A percentile compares a stretch with the other conserved stretches of the same genome.
phyloP scores from a whole-genome alignment of 768 basidiomycete genomes.

The Bullera alba region DNA sequence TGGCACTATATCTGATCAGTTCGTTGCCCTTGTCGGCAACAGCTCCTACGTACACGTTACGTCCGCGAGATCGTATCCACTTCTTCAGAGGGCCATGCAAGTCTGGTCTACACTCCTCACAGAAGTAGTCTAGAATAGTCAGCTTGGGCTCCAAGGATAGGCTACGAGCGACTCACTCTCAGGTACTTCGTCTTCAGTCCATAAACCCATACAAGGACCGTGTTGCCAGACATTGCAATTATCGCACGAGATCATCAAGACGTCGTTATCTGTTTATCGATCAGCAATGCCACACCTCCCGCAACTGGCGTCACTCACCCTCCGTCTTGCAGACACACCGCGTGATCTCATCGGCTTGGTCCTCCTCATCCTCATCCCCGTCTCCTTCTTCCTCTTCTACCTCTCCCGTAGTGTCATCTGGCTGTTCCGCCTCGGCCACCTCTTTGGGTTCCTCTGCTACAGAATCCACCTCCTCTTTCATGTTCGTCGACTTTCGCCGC shows the following conservation, averaged over 20 bases:
- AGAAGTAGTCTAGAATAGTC: slow-evolving; percentile 68
- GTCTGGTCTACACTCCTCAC: slow-evolving; percentile 85
- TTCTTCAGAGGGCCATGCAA: slow-evolving; percentile 62
- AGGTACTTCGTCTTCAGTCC: slow-evolving; percentile 50
- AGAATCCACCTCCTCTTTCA: slow-evolving; percentile 5
- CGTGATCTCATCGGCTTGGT: slow-evolving; percentile 31
- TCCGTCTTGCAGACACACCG: slow-evolving; percentile 33
- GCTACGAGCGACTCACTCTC: slow-evolving; percentile 34
- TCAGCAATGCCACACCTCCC: neutral
- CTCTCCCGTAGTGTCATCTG: slow-evolving; percentile 1
- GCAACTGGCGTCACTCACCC: slow-evolving; percentile 18
- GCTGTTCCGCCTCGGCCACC: slow-evolving; percentile 7
- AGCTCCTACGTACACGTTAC: slow-evolving; percentile 58
- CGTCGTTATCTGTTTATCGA: slow-evolving; percentile 56
- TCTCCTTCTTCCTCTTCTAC: slow-evolving; percentile 14
- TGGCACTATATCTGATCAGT: slow-evolving; percentile 7
- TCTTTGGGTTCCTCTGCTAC: slow-evolving; percentile 4
- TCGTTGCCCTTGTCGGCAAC: neutral
- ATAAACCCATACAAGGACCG: slow-evolving; percentile 86
- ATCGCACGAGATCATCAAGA: slow-evolving; percentile 98
- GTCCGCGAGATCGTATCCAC: slow-evolving; percentile 34
- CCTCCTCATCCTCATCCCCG: slow-evolving; percentile 10
- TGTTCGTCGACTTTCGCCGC: slow-evolving; percentile 1
- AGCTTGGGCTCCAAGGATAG: neutral
- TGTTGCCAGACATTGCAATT: slow-evolving; percentile 98